Evolutionary conservation across 2,329 filamentous ascomycete species (phyloP), one percentile per base, ranked within the genome.

Genomic region (Penicillium hesseltinei): DNA sequence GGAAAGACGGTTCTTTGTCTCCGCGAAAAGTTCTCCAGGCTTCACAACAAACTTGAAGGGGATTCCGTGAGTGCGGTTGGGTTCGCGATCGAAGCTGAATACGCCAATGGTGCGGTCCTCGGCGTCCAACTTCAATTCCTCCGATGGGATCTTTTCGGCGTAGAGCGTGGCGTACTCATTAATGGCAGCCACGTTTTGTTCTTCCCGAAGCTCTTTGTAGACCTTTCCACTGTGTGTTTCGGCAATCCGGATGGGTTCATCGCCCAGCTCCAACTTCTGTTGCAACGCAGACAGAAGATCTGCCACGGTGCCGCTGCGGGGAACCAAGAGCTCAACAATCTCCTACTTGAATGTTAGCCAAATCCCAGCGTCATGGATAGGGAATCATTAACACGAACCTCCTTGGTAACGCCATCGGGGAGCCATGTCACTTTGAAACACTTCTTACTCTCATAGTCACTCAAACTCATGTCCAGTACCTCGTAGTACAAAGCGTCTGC

Each of bases 401-500:
- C 92, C 79, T 97, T 97, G 11, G 86, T 86, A 61, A 97, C 88
- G 43, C 94, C 94, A 62, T 99, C 94, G 40, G 88, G 89, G 45
- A 99, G 80, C 86, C 89, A 93, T 1, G 82, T 90, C 47, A 99
- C 78, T 73, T 90, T 93, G 62, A 97, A 79, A 56, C 80, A 85
- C 79, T 95, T 97, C 80, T 96, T 94, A 56, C 90, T 94, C 70
- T 99, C 94, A 43, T 96, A 82, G 74, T 99, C 95, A 25, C 90
- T 89, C 46, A 99, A 78, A 68, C 91, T 96, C 80, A 97, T 96
- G 62, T 99, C 94, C 40, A 99, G 79, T 29, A 97, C 85, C 73
- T 99, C 94, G 70, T 92, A 99, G 73, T 88, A 97, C 51, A 99
- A 80, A 0, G 88, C 85, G 74, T 97, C 93, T 21, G 83, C 77